Base-by-base conservation (phyloP, 192 early-diverging fungal genomes). In the Coemansia sp. region DNA sequence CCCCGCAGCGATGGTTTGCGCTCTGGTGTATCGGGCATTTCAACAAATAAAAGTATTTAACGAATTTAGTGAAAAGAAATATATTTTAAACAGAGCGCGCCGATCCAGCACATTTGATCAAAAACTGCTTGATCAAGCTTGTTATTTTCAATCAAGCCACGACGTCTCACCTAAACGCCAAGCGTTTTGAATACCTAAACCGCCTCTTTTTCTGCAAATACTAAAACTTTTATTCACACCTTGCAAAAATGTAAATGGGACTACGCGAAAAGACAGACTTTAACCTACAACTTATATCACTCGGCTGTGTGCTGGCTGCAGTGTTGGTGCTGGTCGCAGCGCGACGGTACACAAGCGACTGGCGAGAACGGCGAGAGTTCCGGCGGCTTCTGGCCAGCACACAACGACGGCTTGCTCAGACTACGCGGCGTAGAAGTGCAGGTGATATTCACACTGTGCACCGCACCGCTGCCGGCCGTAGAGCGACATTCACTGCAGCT, bases 361-460 rank as follows among this genome's bases (percentile, higher is more conserved):
- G 76, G 76, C 70, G 76, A 3, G 70, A 73, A 45, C 76, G 76
- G 2, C 66, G 70, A 14, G 29, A 64, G 37, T 72, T 79, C 52
- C 60, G 57, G n/a, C 70, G 70, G 17, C 66, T 63, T 21, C 66
- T 79, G 52, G 62, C 45, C 4, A 35, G 37, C 14, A 73, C 76
- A n/a, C 70, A 66, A 8, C 47, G 50, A 12, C 56, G 67, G 2
- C 62, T 78, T 14, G 43, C 35, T 24, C 35, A 43, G 9, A 27
- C 51, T 1, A 3, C 41, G 14, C 29, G 32, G 14, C 51, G 22
- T 4, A 23, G 10, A 5, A 45, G 41, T 9, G 4, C 14, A 3
- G 2, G 41, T 0, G 41, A n/a, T n/a, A 45, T 45, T 0, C 15
- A 12, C 41, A 5, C 41, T 12, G 41, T 45, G 41, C 41, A 45